These are phyloP conservation scores for Jamesozyma hellenica DNA, from an alignment of 805 yeast species.

Conservation along the genomic window DNA sequence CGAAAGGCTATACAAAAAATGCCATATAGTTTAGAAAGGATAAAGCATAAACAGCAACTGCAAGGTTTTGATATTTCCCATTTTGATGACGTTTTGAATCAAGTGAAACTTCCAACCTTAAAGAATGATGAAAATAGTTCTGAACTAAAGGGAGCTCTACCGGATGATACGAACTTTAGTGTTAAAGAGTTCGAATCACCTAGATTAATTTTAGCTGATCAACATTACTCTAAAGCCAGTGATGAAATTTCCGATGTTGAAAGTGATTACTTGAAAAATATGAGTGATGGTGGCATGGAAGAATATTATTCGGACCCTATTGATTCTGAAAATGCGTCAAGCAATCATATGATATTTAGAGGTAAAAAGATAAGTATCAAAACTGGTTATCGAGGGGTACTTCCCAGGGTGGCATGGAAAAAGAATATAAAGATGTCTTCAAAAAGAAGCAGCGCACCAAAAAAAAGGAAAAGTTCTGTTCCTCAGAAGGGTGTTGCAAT, in stretches of 20 bases:
- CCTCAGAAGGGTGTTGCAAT: slow-evolving; percentile 3
- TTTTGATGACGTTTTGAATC: slow-evolving; percentile 18
- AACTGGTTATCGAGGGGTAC: slow-evolving; percentile 26
- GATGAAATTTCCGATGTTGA: not conserved
- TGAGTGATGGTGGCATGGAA: no score
- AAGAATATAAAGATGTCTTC: slow-evolving; percentile 7
- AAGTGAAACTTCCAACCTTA: slow-evolving; percentile 10
- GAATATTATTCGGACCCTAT: not conserved
- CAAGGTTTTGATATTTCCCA: slow-evolving; percentile 23
- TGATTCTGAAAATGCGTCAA: not conserved
- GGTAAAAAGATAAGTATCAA: slow-evolving; percentile 21
- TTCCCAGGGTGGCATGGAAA: slow-evolving; percentile 27
- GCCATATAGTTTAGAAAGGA: slow-evolving; percentile 29
- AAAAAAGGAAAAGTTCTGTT: not conserved
- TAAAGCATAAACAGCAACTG: slow-evolving; percentile 23
- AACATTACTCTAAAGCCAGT: not conserved
- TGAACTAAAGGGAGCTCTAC: no score
- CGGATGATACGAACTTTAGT: no score
- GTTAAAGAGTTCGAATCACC: no score
- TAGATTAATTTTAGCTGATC: not conserved
- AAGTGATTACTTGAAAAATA: no score
- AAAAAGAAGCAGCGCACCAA: not conserved
- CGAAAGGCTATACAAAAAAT: slow-evolving; percentile 29
- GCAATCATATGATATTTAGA: slow-evolving; percentile 17
- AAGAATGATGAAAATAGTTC: not conserved